These are phyloP conservation scores for Rhizopogon rudus DNA, from an alignment of 768 basidiomycete species.

Conservation along the genomic window DNA sequence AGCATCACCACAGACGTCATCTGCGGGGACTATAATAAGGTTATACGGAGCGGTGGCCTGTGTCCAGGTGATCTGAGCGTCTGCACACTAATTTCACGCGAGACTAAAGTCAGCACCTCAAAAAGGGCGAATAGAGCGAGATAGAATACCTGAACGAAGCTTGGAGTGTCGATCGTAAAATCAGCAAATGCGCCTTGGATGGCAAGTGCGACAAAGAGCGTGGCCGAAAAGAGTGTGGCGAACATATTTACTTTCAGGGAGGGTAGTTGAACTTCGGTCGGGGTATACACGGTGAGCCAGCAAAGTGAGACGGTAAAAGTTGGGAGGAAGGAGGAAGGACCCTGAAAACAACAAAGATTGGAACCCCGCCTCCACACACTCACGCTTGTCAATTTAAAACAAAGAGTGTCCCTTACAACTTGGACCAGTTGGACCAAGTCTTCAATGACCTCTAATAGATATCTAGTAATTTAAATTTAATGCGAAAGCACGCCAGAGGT, in stretches of 20 bases:
- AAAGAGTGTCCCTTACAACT: too few relatives aligned
- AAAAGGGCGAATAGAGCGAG: background rate
- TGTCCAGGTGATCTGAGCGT: conserved; percentile 48
- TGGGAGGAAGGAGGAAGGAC: conserved; percentile 20
- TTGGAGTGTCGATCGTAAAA: conserved; percentile 49
- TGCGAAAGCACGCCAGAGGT: too few relatives aligned
- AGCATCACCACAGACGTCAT: conserved; percentile 53
- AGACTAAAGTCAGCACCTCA: background rate
- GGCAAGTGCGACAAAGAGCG: conserved; percentile 60
- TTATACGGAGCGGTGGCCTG: conserved; percentile 46
- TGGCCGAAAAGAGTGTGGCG: conserved; percentile 70
- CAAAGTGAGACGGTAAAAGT: conserved; percentile 18
- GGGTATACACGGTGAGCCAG: conserved; percentile 16
- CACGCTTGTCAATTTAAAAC: too few relatives aligned
- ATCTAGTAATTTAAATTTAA: too few relatives aligned
- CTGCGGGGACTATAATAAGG: conserved; percentile 46
- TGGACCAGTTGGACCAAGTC: too few relatives aligned
- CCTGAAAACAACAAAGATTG: conserved; percentile 21
- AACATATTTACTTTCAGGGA: conserved; percentile 47
- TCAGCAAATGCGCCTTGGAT: conserved; percentile 47
- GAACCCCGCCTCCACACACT: conserved; percentile 27
- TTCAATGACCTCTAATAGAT: too few relatives aligned
- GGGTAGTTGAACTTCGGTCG: background rate
- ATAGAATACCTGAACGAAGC: conserved; percentile 43
- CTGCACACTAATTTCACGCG: conserved; percentile 43